Conservation (phyloP, 306 rosid species). For the Dalbergia oliveri region DNA sequence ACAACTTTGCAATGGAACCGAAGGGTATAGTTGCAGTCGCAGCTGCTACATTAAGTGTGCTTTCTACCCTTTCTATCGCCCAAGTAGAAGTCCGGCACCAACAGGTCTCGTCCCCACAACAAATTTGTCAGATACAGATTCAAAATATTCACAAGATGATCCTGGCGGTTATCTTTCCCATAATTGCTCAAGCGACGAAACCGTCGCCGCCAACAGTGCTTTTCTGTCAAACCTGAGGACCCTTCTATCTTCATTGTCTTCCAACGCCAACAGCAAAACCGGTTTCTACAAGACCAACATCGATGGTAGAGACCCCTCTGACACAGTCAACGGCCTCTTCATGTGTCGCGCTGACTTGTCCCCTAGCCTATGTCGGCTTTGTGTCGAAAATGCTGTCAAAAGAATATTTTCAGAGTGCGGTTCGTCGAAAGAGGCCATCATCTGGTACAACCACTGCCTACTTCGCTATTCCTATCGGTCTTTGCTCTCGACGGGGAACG, state of each 20-base stretch:
- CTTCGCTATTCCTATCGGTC: slow-evolving; percentile 15
- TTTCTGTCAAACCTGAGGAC: not conserved
- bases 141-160: too few relatives aligned
- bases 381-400: slow-evolving; percentile 5
- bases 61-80: slow-evolving; percentile 27
- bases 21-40: not conserved
- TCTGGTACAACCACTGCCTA: slow-evolving; percentile 36
- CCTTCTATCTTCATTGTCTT: slow-evolving; percentile 32
- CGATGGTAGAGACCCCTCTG: not conserved
- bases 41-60: too few relatives aligned
- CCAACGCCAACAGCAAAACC: slow-evolving; percentile 5
- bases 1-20: not conserved
- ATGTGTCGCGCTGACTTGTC: slow-evolving; percentile 28
- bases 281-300: slow-evolving; percentile 14
- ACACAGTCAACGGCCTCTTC: slow-evolving; percentile 41
- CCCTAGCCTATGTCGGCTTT: slow-evolving; percentile 5
- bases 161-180: not conserved
- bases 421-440: not conserved
- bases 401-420: not conserved
- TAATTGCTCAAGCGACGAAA: not conserved
- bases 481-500: not conserved
- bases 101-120: not conserved
- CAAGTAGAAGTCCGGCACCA: not conserved
- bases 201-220: not conserved
- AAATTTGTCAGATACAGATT: not conserved